Percentiles rank a stretch among this genome's conserved stretches.
These are phyloP conservation scores for Blastomyces gilchristii DNA, from an alignment of 2,329 filamentous ascomycete species.

Conservation along the genomic window DNA sequence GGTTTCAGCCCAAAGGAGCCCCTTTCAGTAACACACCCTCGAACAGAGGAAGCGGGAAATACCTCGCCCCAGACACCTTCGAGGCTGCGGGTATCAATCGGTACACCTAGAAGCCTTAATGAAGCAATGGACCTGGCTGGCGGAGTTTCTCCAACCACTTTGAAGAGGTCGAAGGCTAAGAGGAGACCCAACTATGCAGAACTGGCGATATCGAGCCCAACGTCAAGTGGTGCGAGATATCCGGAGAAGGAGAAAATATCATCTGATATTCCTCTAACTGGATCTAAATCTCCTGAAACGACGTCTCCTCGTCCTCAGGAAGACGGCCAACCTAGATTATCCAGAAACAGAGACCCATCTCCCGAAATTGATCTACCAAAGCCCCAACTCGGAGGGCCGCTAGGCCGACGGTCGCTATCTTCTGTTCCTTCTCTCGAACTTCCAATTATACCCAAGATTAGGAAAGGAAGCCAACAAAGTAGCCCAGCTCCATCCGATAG, in stretches of 20 bases:
- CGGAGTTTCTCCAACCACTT: conserved; percentile 23
- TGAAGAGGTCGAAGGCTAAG: conserved; percentile 35
- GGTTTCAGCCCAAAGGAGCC: neutral
- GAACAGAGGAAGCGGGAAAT: neutral
- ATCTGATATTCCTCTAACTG: neutral
- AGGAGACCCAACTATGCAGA: conserved; percentile 32
- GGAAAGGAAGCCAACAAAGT: conserved; percentile 28
- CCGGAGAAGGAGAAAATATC: conserved; percentile 3
- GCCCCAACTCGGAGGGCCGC: conserved; percentile 23
- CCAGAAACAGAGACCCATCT: neutral
- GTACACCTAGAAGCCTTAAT: conserved; percentile 14
- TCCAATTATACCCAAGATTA: conserved; percentile 36
- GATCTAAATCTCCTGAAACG: neutral
- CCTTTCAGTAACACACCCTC: neutral
- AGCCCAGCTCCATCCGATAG: conserved; percentile 20
- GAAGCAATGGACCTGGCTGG: conserved; percentile 19
- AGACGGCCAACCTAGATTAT: neutral
- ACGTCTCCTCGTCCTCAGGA: neutral
- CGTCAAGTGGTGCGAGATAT: conserved; percentile 12
- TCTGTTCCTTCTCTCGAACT: conserved; percentile 38
- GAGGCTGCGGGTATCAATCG: conserved; percentile 1
- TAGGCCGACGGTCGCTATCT: conserved; percentile 31
- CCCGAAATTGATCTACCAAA: conserved; percentile 10
- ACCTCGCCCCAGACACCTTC: conserved; percentile 5
- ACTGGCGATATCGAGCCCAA: conserved; percentile 20